These are phyloP conservation scores for Sordaria brevicollis DNA, from an alignment of 495 filamentous ascomycete genomes.

Conservation along the genomic window DNA sequence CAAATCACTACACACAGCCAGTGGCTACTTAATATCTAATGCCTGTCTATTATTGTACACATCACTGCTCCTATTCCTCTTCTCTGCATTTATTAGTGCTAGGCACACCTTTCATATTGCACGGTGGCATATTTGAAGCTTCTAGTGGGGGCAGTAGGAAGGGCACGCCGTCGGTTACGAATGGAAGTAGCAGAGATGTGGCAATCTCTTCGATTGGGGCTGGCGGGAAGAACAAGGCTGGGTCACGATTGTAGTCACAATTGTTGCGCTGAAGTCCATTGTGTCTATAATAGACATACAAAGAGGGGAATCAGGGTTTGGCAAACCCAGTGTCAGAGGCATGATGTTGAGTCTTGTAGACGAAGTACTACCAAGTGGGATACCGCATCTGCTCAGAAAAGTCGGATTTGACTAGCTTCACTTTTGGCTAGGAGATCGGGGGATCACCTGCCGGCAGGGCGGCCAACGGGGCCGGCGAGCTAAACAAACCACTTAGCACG, in stretches of 20 bases:
- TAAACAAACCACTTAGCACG: too few relatives aligned
- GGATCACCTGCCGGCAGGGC: too few relatives aligned
- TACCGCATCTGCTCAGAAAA: too few relatives aligned
- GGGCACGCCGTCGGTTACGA: too few relatives aligned
- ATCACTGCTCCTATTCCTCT: neutral
- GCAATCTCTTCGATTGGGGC: neutral
- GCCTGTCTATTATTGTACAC: neutral
- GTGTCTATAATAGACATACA: neutral
- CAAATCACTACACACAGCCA: too few relatives aligned
- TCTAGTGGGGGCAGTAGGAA: too few relatives aligned
- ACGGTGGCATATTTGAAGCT: neutral
- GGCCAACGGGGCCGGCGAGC: too few relatives aligned
- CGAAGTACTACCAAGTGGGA: neutral
- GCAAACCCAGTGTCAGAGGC: neutral
- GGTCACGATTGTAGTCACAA: neutral
- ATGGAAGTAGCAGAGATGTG: neutral
- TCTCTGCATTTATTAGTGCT: neutral
- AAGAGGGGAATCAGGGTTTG: neutral
- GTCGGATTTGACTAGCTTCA: too few relatives aligned
- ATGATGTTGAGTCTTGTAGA: neutral
- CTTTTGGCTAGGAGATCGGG: too few relatives aligned
- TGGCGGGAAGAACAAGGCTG: neutral
- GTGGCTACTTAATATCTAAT: neutral
- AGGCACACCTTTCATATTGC: neutral
- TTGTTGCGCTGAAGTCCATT: neutral